Evolutionary conservation across 345 rosid genomes (phyloP), one percentile per base, ranked within the genome.

Genomic region (Syzygium aromaticum): DNA sequence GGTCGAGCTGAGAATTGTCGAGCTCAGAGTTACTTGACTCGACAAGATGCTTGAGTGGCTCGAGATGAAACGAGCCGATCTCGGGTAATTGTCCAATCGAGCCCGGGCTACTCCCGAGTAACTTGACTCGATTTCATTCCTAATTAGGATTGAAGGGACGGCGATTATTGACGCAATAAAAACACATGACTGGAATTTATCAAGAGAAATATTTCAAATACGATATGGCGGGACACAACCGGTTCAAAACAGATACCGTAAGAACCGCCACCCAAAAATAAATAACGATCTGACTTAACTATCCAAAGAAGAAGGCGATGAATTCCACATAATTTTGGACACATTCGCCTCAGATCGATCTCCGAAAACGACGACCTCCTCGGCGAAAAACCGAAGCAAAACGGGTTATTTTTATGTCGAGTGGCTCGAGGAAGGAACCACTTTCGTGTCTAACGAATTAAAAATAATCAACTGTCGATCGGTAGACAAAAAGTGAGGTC

Each of bases 161-260:
- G 2, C 17, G 25, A 8, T 2, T 67, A 19, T 33, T 0, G 3
- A 16, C 1, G 7, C 12, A 1, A 33, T 17, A 33, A 33, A 7
- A 33, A 67, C 33, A 67, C 6, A 1, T 1, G 10, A 8, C 0
- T 67, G 21, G 78, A 67, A 30, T 16, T 67, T 67, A 28, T 28
- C 0, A 11, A 7, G 0, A 30, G 0, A 3, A 10, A 27, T 8
- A 27, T 59, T 59, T 59, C 0, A 2, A 59, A 59, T 0, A 11
- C 1, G 2, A 0, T 27, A 27, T 1, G 7, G 0, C 11, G 11
- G 7, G 64, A 59, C 16, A 59, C 0, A 6, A 27, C 3, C 3
- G 1, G 30, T 14, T 59, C 27, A 14, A 59, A 59, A 27, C 0
- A 3, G 0, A 0, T 0, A 59, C 64, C 27, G 0, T 27, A 0